Base-by-base conservation (phyloP, 768 basidiomycete genomes). In the Hypholoma fasciculare region DNA sequence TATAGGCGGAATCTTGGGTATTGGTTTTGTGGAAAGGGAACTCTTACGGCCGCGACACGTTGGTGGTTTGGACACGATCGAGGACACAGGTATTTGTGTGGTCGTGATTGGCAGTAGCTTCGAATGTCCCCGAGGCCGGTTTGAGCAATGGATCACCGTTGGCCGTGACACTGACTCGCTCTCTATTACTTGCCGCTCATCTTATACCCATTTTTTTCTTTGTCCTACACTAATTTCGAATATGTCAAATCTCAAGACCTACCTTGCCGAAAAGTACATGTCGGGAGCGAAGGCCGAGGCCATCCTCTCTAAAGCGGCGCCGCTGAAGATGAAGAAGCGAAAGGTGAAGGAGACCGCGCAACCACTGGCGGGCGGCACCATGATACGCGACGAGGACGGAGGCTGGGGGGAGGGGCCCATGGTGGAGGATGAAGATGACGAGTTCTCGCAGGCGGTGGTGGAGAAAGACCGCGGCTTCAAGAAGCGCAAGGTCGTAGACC, bases 201-300 rank as follows among this genome's bases (percentile, higher is more conserved):
- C 40, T 16, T 42, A 42, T 42, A 42, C 40, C 40, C 40, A 14
- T 12, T 14, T 42, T 17, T 46, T 36, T n/a, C 40, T 34, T 5
- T 26, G 9, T 38, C 17, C 43, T 38, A 26, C 14, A 38, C 17
- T 12, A 9, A 27, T 51, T 47, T 46, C 49, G 38, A 66, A 44
- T 40, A 82, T 81, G 79, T 73, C 81, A 14, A 69, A 73, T 57
- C 81, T 96, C 77, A 88, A 94, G 70, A 79, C 91, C 20, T 96
- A 96, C 70, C 82, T 96, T 16, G 93, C 93, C 0, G 83, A 88
- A 62, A 93, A 92, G 61, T 98, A 98, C 77, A 96, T 98, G 95
- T 88, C 94, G 5, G 96, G 96, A 1, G 86, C 93, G 0, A 98
- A 98, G 67, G 94, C 96, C 2, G 96, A 98, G 64, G 95, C 94